These are phyloP conservation scores for Calonectria honghensis DNA, from an alignment of 2,329 filamentous ascomycete genomes.

Conservation along the genomic window DNA sequence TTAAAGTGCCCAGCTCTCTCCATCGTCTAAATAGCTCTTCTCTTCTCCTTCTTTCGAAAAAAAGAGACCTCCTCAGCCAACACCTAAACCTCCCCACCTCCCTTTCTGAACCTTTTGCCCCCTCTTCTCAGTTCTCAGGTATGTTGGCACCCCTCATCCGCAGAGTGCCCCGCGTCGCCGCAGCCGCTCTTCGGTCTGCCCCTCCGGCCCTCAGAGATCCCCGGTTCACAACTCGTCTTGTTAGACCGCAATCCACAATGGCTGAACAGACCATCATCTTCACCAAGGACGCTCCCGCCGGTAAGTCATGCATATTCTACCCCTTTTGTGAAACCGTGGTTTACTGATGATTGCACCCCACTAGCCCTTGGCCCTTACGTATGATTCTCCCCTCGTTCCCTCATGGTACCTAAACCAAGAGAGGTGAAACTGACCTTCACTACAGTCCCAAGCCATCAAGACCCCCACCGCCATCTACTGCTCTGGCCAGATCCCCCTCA, in stretches of 20 bases:
- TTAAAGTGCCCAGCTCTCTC: constrained; percentile 34
- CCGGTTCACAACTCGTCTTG: constrained; percentile 57
- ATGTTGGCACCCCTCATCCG: constrained; percentile 51
- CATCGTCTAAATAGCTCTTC: neutral
- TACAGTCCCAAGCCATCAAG: constrained; percentile 79
- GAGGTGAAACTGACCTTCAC: constrained; percentile 42
- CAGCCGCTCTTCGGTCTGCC: constrained; percentile 45
- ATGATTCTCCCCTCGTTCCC: constrained; percentile 57
- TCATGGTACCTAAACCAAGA: constrained; percentile 16
- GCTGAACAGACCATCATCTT: constrained; percentile 71
- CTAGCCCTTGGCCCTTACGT: constrained; percentile 79
- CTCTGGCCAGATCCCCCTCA: constrained; percentile 83
- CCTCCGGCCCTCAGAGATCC: constrained; percentile 44
- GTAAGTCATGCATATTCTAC: constrained; percentile 63
- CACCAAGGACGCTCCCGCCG: constrained; percentile 75
- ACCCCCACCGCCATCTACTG: constrained; percentile 79
- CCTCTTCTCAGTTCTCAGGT: constrained; percentile 29
- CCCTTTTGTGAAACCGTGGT: neutral
- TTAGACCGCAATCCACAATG: constrained; percentile 63
- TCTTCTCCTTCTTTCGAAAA: constrained; percentile 9
- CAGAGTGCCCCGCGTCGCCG: constrained; percentile 50
- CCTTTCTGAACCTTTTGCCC: neutral
- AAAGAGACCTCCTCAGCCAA: neutral
- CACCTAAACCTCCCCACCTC: neutral
- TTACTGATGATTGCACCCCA: constrained; percentile 33